phyloP scores from a whole-genome alignment of 2,329 filamentous ascomycete species.

The Colletotrichum truncatum region DNA sequence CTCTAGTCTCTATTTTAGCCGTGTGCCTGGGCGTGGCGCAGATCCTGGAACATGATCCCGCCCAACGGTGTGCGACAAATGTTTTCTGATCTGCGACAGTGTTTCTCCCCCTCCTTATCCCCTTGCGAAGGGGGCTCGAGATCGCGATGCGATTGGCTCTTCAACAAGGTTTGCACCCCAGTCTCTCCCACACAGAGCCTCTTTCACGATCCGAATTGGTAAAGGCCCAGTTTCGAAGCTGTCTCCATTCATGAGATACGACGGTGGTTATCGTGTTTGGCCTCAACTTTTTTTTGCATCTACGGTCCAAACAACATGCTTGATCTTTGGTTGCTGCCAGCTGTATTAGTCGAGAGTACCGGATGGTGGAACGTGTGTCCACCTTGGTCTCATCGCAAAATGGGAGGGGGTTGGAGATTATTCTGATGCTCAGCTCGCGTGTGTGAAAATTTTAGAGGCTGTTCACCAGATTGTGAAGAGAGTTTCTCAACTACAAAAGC shows the following conservation, averaged over 20 bases:
- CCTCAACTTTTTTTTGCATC: constrained; percentile 23
- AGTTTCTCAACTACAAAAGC: constrained; percentile 23
- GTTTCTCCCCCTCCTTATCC: constrained; percentile 4
- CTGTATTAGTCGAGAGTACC: background rate
- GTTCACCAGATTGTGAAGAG: background rate
- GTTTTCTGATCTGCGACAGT: constrained; percentile 26
- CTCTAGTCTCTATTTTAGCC: background rate
- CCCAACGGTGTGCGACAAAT: constrained; percentile 22
- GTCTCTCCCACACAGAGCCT: constrained; percentile 15
- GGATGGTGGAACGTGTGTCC: constrained; percentile 11
- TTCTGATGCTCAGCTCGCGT: background rate
- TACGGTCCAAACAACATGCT: constrained; percentile 11
- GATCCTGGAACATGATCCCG: constrained; percentile 21
- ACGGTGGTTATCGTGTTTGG: constrained; percentile 21
- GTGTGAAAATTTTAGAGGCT: background rate
- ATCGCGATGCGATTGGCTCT: constrained; percentile 23
- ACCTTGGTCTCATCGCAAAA: background rate
- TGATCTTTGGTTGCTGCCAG: constrained; percentile 2
- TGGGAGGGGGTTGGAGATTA: background rate
- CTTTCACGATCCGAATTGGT: constrained; percentile 10
- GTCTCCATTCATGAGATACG: constrained; percentile 23
- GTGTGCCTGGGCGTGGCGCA: constrained; percentile 18
- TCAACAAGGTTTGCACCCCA: background rate
- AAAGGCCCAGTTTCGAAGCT: constrained; percentile 18
- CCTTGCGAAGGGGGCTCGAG: background rate